Evolutionary conservation across 2,329 filamentous ascomycete species (phyloP).

Genomic region (Alternaria dauci): DNA sequence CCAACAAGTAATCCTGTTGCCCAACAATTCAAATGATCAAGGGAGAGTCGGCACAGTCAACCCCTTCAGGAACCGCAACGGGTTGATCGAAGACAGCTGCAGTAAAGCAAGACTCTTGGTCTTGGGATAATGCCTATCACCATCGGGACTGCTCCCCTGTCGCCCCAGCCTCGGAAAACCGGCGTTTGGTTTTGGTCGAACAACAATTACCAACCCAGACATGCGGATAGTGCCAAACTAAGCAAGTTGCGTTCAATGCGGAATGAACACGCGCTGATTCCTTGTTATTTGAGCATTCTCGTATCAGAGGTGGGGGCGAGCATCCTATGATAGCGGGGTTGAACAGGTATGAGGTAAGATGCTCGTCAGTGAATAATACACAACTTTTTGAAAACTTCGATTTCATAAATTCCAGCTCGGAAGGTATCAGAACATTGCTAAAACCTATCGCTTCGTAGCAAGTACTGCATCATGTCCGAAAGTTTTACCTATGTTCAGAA

Average conservation of each 20-base stretch:
- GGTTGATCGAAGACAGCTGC: too few relatives aligned
- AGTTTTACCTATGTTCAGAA: slow-evolving; percentile 3
- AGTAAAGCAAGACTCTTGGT: too few relatives aligned
- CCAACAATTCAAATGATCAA: too few relatives aligned
- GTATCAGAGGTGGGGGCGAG: not conserved
- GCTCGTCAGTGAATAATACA: slow-evolving; percentile 10
- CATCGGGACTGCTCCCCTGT: too few relatives aligned
- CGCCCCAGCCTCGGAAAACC: not conserved
- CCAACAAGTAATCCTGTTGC: too few relatives aligned
- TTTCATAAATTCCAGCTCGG: not conserved
- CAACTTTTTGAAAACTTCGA: not conserved
- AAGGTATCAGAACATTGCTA: not conserved
- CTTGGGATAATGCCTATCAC: too few relatives aligned
- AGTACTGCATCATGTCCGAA: slow-evolving; percentile 8
- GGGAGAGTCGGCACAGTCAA: too few relatives aligned
- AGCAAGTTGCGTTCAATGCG: not conserved
- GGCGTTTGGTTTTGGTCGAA: not conserved
- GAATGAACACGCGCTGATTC: not conserved
- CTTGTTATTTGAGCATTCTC: not conserved
- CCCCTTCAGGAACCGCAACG: too few relatives aligned
- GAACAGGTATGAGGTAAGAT: slow-evolving; percentile 18
- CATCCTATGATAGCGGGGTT: slow-evolving; percentile 15
- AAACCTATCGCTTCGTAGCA: not conserved
- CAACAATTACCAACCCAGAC: not conserved
- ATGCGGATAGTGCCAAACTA: not conserved